Evolutionary conservation across 2,329 filamentous ascomycete genomes (phyloP).

Genomic region (Trichoderma harzianum): DNA sequence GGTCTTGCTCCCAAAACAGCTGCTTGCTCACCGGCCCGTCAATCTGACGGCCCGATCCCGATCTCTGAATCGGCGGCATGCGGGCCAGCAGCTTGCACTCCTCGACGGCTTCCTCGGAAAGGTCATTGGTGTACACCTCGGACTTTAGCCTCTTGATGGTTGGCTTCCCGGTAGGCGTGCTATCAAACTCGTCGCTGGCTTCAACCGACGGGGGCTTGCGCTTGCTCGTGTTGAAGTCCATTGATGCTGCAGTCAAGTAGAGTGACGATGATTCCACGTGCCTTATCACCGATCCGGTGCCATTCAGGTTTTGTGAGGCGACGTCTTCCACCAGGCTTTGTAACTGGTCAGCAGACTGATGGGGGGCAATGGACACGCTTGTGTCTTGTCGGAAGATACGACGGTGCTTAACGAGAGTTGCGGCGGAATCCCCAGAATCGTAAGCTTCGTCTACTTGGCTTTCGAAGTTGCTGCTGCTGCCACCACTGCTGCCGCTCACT

Average conservation of each 20-base stretch:
- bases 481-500: constrained; percentile 27
- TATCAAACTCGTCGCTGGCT: constrained; percentile 50
- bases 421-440: constrained; percentile 42
- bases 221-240: constrained; percentile 51
- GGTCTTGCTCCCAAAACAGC: constrained; percentile 56
- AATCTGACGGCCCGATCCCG: constrained; percentile 54
- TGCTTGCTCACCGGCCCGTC: constrained; percentile 55
- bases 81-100: constrained; percentile 47
- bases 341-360: constrained; percentile 47
- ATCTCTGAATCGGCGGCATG: constrained; percentile 48
- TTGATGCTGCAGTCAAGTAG: constrained; percentile 26
- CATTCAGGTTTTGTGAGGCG: constrained; percentile 54
- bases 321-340: constrained; percentile 51
- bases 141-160: constrained; percentile 56
- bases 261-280: constrained; percentile 22
- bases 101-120: constrained; percentile 35
- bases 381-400: constrained; percentile 25
- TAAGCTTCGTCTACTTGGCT: constrained; percentile 42
- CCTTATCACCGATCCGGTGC: constrained; percentile 35
- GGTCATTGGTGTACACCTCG: constrained; percentile 38
- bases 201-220: constrained; percentile 46
- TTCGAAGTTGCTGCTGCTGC: constrained; percentile 42
- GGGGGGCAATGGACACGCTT: constrained; percentile 39
- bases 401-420: constrained; percentile 27
- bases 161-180: constrained; percentile 39